Conservation (phyloP, 2,329 filamentous ascomycete genomes). For the Ophiocordyceps camponoti-floridani region DNA sequence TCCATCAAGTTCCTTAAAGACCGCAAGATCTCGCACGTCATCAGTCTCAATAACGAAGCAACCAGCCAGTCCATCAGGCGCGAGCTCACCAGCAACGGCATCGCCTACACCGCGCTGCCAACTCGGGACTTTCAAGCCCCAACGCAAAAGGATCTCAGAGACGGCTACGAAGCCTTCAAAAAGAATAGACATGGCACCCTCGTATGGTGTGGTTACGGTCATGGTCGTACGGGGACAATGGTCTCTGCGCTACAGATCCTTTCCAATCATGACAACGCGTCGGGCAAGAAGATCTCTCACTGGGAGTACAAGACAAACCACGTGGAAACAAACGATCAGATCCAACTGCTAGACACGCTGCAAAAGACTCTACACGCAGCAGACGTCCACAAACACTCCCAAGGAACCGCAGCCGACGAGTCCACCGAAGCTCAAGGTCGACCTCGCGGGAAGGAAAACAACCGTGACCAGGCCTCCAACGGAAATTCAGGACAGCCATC, state of each 20-base stretch:
- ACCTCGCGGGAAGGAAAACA: too few species aligned
- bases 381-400: background rate
- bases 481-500: background rate
- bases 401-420: background rate
- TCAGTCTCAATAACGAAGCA: conserved; percentile 1
- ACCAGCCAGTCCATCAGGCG: background rate
- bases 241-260: conserved; percentile 2
- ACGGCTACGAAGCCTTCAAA: background rate
- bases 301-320: background rate
- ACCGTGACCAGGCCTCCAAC: background rate
- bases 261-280: background rate
- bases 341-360: background rate
- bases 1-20: conserved; percentile 1
- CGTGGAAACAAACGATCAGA: background rate
- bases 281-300: background rate
- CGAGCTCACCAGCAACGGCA: background rate
- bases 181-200: conserved; percentile 1
- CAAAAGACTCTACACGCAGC: background rate
- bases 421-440: background rate
- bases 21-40: background rate
- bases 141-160: background rate
- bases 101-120: conserved; percentile 1
- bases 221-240: conserved; percentile 3
- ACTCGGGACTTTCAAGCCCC: background rate
- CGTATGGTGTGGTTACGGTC: conserved; percentile 3